Conservation (phyloP, 768 basidiomycete genomes). For the Tricholoma flavovirens region DNA sequence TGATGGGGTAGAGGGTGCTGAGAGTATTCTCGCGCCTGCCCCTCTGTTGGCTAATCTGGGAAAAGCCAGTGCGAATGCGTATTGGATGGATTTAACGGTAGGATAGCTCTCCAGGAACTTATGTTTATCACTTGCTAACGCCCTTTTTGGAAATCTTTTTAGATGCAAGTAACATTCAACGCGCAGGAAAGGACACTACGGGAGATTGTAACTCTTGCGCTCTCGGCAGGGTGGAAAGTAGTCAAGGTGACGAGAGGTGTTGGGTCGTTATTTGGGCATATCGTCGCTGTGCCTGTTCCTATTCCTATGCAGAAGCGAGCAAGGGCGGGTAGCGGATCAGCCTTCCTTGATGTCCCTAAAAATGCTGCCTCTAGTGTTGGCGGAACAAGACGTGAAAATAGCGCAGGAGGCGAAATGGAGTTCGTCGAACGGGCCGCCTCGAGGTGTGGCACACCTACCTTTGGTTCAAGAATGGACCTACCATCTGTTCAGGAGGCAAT, state of each 20-base stretch:
- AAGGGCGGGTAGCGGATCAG: constrained; percentile 18
- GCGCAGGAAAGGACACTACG: constrained; percentile 65
- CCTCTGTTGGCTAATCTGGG: constrained; percentile 73
- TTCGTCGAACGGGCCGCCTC: constrained; percentile 41
- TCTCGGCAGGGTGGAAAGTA: constrained; percentile 59
- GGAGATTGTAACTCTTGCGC: constrained; percentile 49
- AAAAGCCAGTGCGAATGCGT: constrained; percentile 63
- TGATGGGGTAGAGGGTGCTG: constrained; percentile 45
- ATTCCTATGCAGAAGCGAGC: constrained; percentile 34
- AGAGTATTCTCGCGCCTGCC: constrained; percentile 46
- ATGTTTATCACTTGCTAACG: not conserved
- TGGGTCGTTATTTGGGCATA: constrained; percentile 65
- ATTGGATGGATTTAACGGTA: constrained; percentile 68
- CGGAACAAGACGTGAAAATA: constrained; percentile 5
- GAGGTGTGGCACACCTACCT: constrained; percentile 56
- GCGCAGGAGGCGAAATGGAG: constrained; percentile 22
- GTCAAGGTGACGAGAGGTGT: constrained; percentile 49
- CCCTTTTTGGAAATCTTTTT: constrained; percentile 1
- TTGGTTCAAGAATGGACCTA: constrained; percentile 47
- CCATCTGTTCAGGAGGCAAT: constrained; percentile 41
- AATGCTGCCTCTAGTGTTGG: not conserved
- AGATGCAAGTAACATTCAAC: constrained; percentile 72
- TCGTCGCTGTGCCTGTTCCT: constrained; percentile 57
- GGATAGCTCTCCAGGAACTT: constrained; percentile 11
- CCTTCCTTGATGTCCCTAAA: constrained; percentile 17